Conservation (phyloP, 2,329 filamentous ascomycete genomes). For the Scytalidium lignicola region DNA sequence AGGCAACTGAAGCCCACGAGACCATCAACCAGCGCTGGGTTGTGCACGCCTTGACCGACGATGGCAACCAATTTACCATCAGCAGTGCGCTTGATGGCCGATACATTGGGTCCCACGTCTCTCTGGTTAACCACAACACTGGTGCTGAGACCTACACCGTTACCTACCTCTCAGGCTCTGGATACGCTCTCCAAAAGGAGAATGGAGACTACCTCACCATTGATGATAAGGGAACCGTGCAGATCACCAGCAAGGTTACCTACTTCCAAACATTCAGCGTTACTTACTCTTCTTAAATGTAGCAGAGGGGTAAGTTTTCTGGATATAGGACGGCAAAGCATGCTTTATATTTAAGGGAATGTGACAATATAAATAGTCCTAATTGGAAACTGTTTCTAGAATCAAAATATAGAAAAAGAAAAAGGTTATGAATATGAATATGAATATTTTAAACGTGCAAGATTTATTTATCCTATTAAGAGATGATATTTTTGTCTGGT, state of each 20-base stretch:
- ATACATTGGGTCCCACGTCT: constrained; percentile 21
- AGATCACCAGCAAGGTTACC: constrained; percentile 6
- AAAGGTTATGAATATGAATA: too few relatives aligned
- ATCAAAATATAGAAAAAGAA: too few relatives aligned
- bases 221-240: constrained; percentile 10
- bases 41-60: constrained; percentile 33
- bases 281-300: constrained; percentile 12
- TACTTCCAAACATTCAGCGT: constrained; percentile 17
- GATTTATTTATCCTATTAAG: too few relatives aligned
- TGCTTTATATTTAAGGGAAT: too few relatives aligned
- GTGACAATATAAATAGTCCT: too few relatives aligned
- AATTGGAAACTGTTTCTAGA: too few relatives aligned
- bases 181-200: constrained; percentile 16
- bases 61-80: constrained; percentile 29
- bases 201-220: constrained; percentile 17
- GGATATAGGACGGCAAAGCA: too few relatives aligned
- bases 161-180: constrained; percentile 9
- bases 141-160: constrained; percentile 8
- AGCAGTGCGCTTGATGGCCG: constrained; percentile 34
- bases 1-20: constrained; percentile 31
- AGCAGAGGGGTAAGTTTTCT: too few relatives aligned
- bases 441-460: too few relatives aligned
- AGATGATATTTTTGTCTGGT: too few relatives aligned
- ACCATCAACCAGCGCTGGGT: constrained; percentile 42
- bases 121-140: not conserved